A percentile compares a stretch with the other conserved stretches of the same genome.
Evolutionary conservation across 75 land plant genomes (phyloP).

Genomic region (Cupressus sempervirens): DNA sequence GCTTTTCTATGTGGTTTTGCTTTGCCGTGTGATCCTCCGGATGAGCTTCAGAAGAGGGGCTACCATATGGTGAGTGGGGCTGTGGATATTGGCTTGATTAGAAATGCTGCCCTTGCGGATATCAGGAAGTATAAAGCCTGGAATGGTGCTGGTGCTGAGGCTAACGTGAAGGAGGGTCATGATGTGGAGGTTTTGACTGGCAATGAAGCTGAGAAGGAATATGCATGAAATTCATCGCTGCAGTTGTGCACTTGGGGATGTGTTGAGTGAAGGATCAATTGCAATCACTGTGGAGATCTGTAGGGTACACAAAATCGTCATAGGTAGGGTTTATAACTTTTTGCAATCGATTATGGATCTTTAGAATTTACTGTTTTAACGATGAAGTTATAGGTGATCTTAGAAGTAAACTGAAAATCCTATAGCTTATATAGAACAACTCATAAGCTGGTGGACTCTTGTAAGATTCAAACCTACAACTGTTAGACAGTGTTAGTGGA

Average conservation of each 20-base stretch:
- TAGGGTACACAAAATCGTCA: background rate
- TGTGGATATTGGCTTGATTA: slow-evolving; percentile 53
- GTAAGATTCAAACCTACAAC: background rate
- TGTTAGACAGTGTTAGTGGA: background rate
- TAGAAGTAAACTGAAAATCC: background rate
- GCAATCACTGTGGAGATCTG: background rate
- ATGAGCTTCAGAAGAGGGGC: slow-evolving; percentile 44
- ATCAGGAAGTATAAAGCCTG: slow-evolving; percentile 32
- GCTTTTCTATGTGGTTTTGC: slow-evolving; percentile 61
- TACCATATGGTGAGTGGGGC: slow-evolving; percentile 77
- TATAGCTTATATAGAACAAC: background rate
- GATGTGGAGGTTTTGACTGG: slow-evolving; percentile 14
- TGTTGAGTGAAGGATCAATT: background rate
- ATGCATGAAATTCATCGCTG: background rate
- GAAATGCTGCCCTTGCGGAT: slow-evolving; percentile 61
- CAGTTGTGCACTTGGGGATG: background rate
- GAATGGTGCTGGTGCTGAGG: background rate
- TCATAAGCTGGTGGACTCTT: background rate
- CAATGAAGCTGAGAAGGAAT: background rate
- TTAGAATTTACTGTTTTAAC: background rate
- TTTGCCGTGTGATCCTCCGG: slow-evolving; percentile 59
- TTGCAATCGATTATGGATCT: background rate
- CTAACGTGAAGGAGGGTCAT: background rate
- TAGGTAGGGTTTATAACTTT: background rate
- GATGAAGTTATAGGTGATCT: background rate